Base-by-base conservation (phyloP, 23 red algal genomes). In the Gracilaria vermiculophylla region DNA sequence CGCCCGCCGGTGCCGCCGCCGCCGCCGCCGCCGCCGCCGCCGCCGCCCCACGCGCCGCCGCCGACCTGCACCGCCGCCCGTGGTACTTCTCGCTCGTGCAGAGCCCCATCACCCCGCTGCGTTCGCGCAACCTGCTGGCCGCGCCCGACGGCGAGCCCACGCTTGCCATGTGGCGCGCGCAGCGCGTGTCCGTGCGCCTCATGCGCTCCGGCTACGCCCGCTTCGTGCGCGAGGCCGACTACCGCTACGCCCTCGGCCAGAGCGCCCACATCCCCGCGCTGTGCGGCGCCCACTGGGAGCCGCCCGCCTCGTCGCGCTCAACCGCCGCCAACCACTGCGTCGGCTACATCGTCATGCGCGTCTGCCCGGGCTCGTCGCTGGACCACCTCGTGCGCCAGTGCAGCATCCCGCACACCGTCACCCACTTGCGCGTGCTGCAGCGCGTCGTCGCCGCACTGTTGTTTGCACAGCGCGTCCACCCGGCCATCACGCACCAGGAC, bases 41-140 rank as follows among this genome's bases (percentile, higher is more conserved):
- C 51, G 10, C 34, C n/a, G 12, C 42, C 2, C 16, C 49, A 36
- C 28, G 54, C 36, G 25, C 53, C 51, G 53, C 39, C 44, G 29
- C 35, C 65, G 58, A 64, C 28, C 29, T 64, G 58, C 58, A 35
- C 28, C 58, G 58, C 5, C 64, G 48, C 45, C 64, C 82, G 45
- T 88, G 84, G 84, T 32, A 88, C 43, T 88, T 88, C 58, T 88
- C 84, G 35, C 72, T 77, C n/a, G 52, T 88, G 43, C 36, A 88
- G 36, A 48, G 52, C 72, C 84, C 84, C 34, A 88, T 88, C 72
- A 88, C 84, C 13, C 84, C 84, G 45, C 84, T 88, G 47, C 84
- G 84, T 70, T 72, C 69, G 23, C 84, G 84, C 57, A 62, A 65
- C 72, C 40, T 88, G 32, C 60, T 53, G 45, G 1, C 65, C 28